A percentile compares a stretch with the other conserved stretches of the same genome.
These are phyloP conservation scores for Aureobasidium melanogenum DNA, from an alignment of 2,329 filamentous ascomycete species.

Conservation along the genomic window DNA sequence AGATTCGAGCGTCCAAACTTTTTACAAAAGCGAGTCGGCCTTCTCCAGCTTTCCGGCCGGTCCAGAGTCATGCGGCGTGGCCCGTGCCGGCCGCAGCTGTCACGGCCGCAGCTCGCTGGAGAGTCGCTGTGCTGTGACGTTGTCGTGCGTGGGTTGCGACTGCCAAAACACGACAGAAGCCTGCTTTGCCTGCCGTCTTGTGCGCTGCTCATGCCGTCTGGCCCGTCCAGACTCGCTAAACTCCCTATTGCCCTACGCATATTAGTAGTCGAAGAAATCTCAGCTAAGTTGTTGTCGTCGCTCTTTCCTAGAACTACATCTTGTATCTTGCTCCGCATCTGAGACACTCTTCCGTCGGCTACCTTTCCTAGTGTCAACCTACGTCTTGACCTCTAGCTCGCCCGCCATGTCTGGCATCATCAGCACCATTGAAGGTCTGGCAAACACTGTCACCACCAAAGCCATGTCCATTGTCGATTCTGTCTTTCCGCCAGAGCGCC, in stretches of 20 bases:
- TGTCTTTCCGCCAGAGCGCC: slow-evolving; percentile 51
- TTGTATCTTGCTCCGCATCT: neutral
- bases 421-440: slow-evolving; percentile 21
- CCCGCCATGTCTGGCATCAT: slow-evolving; percentile 16
- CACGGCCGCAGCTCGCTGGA: neutral
- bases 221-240: neutral
- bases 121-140: slow-evolving; percentile 4
- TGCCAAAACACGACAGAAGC: neutral
- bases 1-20: neutral
- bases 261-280: no score
- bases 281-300: neutral
- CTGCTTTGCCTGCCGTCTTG: neutral
- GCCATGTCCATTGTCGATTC: slow-evolving; percentile 37
- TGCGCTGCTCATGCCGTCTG: neutral
- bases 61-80: neutral
- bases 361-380: neutral
- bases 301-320: neutral
- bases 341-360: neutral
- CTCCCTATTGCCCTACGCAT: neutral
- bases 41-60: neutral
- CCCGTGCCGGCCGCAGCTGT: neutral
- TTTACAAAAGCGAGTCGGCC: neutral
- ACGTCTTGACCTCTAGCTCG: neutral
- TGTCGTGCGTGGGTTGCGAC: neutral
- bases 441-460: slow-evolving; percentile 20